Percentiles rank a stretch among this genome's conserved stretches.
phyloP scores from a whole-genome alignment of 495 filamentous ascomycete species.

The Chaetomium cochliodes region DNA sequence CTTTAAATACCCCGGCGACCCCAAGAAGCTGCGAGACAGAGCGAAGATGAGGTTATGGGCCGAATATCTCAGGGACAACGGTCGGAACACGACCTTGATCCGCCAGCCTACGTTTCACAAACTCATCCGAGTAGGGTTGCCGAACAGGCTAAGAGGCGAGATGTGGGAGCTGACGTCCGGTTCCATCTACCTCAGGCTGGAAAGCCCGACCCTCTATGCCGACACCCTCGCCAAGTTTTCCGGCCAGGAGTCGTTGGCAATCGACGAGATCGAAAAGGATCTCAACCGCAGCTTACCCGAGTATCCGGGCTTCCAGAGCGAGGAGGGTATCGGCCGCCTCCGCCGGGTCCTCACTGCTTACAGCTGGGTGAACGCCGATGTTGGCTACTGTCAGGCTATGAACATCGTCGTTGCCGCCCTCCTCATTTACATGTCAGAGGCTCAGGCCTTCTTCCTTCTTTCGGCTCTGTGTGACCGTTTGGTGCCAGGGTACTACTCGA shows the following conservation, averaged over 20 bases:
- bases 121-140: constrained; percentile 89
- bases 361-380: constrained; percentile 91
- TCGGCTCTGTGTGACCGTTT: constrained; percentile 90
- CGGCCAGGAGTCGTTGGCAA: constrained; percentile 84
- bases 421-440: constrained; percentile 96
- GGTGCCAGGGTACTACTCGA: constrained; percentile 94
- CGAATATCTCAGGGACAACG: constrained; percentile 94
- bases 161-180: constrained; percentile 95
- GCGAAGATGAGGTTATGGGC: constrained; percentile 98
- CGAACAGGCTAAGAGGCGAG: constrained; percentile 89
- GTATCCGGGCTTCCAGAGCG: constrained; percentile 94
- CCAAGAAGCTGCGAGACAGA: constrained; percentile 88
- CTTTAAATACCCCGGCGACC: constrained; percentile 93
- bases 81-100: constrained; percentile 85
- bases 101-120: constrained; percentile 98
- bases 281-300: constrained; percentile 93
- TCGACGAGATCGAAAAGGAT: constrained; percentile 98
- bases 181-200: constrained; percentile 80
- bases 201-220: constrained; percentile 76
- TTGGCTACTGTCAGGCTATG: constrained; percentile 99
- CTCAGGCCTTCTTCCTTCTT: constrained; percentile 92
- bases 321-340: constrained; percentile 88
- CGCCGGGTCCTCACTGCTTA: constrained; percentile 91
- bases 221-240: constrained; percentile 81
- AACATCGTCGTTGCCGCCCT: constrained; percentile 97